Conservation (phyloP, 2,329 filamentous ascomycete genomes). For the Phaeophleospora eucalypticola region DNA sequence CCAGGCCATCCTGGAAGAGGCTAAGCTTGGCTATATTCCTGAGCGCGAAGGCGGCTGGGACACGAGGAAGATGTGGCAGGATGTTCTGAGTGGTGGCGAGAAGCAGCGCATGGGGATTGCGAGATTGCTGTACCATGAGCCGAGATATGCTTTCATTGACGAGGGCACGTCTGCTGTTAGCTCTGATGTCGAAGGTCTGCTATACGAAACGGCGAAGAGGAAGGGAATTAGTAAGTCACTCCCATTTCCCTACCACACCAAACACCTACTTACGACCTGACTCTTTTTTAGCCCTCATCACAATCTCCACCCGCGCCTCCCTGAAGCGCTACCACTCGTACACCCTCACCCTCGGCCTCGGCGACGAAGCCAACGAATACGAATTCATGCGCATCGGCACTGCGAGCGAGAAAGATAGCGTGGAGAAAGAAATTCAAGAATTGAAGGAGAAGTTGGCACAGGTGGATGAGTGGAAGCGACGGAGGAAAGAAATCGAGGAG, state of each 20-base stretch:
- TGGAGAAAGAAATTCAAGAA: conserved; percentile 85
- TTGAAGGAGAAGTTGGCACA: conserved; percentile 73
- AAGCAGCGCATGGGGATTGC: conserved; percentile 95
- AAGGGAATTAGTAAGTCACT: conserved; percentile 88
- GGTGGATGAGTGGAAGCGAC: conserved; percentile 77
- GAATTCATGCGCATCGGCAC: conserved; percentile 92
- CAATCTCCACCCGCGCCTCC: conserved; percentile 88
- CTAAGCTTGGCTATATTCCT: conserved; percentile 81
- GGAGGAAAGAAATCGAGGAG: conserved; percentile 73
- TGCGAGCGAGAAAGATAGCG: conserved; percentile 84
- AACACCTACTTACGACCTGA: too few species aligned
- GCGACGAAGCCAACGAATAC: conserved; percentile 80
- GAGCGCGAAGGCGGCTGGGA: conserved; percentile 95
- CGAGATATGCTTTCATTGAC: conserved; percentile 88
- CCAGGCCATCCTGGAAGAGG: conserved; percentile 72
- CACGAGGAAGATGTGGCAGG: conserved; percentile 96
- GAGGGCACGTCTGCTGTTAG: conserved; percentile 94
- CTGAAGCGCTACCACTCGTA: conserved; percentile 94
- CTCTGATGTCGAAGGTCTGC: conserved; percentile 84
- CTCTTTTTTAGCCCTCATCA: conserved; percentile 76
- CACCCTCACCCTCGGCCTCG: conserved; percentile 79
- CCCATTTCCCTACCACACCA: conserved; percentile 2
- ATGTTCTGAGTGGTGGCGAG: conserved; percentile 93
- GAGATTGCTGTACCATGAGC: conserved; percentile 87
- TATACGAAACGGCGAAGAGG: conserved; percentile 91